Base-by-base conservation (phyloP, 306 rosid species). In the Begonia loranthoides region DNA sequence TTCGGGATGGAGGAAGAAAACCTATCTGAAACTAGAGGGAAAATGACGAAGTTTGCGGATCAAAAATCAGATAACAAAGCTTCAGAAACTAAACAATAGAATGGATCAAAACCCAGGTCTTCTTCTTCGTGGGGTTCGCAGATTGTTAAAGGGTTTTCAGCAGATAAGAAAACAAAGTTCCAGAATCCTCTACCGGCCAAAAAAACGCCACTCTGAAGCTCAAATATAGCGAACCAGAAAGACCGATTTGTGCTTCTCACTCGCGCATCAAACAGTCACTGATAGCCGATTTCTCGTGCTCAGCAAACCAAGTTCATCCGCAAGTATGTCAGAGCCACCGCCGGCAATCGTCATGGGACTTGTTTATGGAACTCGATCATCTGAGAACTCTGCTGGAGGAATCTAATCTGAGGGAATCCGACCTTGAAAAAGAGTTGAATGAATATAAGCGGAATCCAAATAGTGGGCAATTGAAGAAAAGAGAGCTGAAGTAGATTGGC, bases 1-100 rank as follows among this genome's bases (percentile, higher is more conserved):
- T n/a, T n/a, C n/a, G n/a, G n/a, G n/a, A 89, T 90, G 97, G 80
- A 79, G 76, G 95, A 85, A 74, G 95, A 85, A 12, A 78, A 76
- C 77, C 76, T 77, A 63, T 62, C 79, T 22, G 97, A 84, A 45
- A 75, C 52, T 69, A 77, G 72, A 73, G 53, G 62, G 50, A 82
- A 79, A 69, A 49, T 56, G 24, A 66, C 87, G 28, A 82, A 70
- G 52, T 80, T 82, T 53, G 39, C 87, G 0, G 95, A 90, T 58
- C 97, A 90, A 73, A 19, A 90, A 90, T 68, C 94, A 72, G 28
- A 51, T 70, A 1, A 94, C 92, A 12, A 89, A 75, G 79, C 59
- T 52, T 63, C 83, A 67, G 48, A 75, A 19, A 19, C 22, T 19
- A 1, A 19, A 77, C 60, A 73, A 65, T 16, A 73, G 38, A 74